Conservation (phyloP, 1,139 yeast genomes). For the Pichia sp. region DNA sequence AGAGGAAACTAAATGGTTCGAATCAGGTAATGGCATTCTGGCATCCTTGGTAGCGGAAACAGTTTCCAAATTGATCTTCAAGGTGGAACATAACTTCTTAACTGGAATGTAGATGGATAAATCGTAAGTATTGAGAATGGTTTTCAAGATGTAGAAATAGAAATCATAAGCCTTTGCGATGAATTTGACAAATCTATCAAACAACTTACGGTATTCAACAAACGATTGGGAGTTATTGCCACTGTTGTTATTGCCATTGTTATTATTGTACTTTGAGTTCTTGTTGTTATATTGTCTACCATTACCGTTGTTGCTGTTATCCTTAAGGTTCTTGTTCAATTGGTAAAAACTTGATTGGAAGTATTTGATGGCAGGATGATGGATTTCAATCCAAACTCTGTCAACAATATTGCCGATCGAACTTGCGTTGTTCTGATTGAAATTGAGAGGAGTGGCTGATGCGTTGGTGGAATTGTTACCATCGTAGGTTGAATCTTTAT, state of each 20-base stretch:
- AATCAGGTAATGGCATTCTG: slow-evolving; percentile 15
- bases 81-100: slow-evolving; percentile 32
- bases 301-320: background rate
- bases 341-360: slow-evolving; percentile 44
- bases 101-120: slow-evolving; percentile 39
- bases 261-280: slow-evolving; percentile 19
- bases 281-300: background rate
- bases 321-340: slow-evolving; percentile 18
- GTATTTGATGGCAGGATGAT: slow-evolving; percentile 61
- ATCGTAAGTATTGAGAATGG: slow-evolving; percentile 39
- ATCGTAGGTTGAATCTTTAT: slow-evolving; percentile 2
- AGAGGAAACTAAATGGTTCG: slow-evolving; percentile 30
- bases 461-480: slow-evolving; percentile 4
- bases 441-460: slow-evolving; percentile 7
- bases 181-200: slow-evolving; percentile 50
- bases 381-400: slow-evolving; percentile 57
- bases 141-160: slow-evolving; percentile 41
- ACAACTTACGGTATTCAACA: slow-evolving; percentile 58
- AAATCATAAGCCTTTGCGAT: slow-evolving; percentile 46
- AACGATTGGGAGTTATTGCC: slow-evolving; percentile 26
- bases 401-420: slow-evolving; percentile 37
- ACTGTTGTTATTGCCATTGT: slow-evolving; percentile 7
- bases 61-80: slow-evolving; percentile 23
- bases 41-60: slow-evolving; percentile 2
- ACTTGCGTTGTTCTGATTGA: background rate